Evolutionary conservation across 1,284 basidiomycete genomes (phyloP).

Genomic region (Exobasidium rhododendri): DNA sequence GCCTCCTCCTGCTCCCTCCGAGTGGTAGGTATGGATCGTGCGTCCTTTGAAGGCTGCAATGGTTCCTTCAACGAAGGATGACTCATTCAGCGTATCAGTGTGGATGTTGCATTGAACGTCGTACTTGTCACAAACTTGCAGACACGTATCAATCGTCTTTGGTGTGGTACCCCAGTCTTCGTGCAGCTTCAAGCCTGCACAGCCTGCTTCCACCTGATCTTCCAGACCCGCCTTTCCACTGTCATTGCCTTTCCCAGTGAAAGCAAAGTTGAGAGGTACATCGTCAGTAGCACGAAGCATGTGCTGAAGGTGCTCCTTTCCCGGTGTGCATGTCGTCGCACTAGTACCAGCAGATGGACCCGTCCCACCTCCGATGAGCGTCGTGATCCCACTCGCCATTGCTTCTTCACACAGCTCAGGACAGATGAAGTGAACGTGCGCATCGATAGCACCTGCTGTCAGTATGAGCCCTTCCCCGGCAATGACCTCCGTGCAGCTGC

Average conservation of each 20-base stretch:
- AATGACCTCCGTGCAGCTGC: conserved; percentile 63
- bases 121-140: conserved; percentile 82
- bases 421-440: conserved; percentile 78
- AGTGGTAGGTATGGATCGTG: conserved; percentile 77
- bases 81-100: conserved; percentile 93
- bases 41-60: conserved; percentile 84
- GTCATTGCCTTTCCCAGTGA: conserved; percentile 79
- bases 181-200: conserved; percentile 87
- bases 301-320: conserved; percentile 42
- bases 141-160: conserved; percentile 69
- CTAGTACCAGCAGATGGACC: conserved; percentile 85
- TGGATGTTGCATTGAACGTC: conserved; percentile 98
- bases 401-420: conserved; percentile 75
- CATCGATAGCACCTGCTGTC: conserved; percentile 90
- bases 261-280: conserved; percentile 84
- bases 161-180: conserved; percentile 98
- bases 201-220: conserved; percentile 83
- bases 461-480: conserved; percentile 91
- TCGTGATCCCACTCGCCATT: conserved; percentile 59
- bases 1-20: conserved; percentile 64
- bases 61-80: conserved; percentile 89
- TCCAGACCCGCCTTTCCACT: conserved; percentile 67
- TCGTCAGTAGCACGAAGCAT: conserved; percentile 68
- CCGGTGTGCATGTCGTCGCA: conserved; percentile 91
- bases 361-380: conserved; percentile 62